Evolutionary conservation across 2,329 filamentous ascomycete species (phyloP), one percentile per base, ranked within the genome.

Genomic region (Pestalotiopsis sp.): DNA sequence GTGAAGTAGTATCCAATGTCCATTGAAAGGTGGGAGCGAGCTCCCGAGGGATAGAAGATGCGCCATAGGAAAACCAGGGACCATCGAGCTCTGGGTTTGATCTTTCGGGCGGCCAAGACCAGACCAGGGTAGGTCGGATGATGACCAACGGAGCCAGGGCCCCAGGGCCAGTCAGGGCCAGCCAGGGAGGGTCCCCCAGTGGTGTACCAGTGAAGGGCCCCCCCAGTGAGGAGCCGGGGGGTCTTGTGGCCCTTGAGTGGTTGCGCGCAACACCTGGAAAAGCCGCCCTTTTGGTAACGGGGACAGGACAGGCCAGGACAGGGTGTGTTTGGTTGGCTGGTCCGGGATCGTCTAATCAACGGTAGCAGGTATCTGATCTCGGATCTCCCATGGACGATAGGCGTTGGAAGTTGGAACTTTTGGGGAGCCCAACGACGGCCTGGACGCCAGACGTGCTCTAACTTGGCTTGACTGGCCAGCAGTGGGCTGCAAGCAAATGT

Each of bases 1-100:
- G 72, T 72, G 71, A 74, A 72, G 67, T 66, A 70, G 70, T 70
- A 68, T 71, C 71, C 70, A 31, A 70, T 71, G 71, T 73, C 69
- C 70, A 71, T 71, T 69, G 72, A 71, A 17, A 11, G 27, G 59
- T 59, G 57, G 27, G 70, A 70, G 69, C 69, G 27, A 31, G 41
- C 41, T n/a, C 20, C 17, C 45, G 20, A n/a, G 45, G n/a, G 4
- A n/a, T n/a, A 52, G 20, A 52, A 13, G 27, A 31, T 31, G 27
- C 27, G 27, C 27, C 27, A 6, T 31, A 6, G 27, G 27, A 31
- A 31, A 31, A 31, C 57, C 25, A 23, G 57, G 57, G 57, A 59
- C 17, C 25, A 59, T 11, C 17, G 57, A 59, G 57, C 20, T 52
- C 20, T 52, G 45, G 45, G 57, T 20, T 31, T 31, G 27, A 31